Percentiles rank a stretch among this genome's conserved stretches.
phyloP scores from a whole-genome alignment of 345 rosid species.

The Rhodomyrtus tomentosa region DNA sequence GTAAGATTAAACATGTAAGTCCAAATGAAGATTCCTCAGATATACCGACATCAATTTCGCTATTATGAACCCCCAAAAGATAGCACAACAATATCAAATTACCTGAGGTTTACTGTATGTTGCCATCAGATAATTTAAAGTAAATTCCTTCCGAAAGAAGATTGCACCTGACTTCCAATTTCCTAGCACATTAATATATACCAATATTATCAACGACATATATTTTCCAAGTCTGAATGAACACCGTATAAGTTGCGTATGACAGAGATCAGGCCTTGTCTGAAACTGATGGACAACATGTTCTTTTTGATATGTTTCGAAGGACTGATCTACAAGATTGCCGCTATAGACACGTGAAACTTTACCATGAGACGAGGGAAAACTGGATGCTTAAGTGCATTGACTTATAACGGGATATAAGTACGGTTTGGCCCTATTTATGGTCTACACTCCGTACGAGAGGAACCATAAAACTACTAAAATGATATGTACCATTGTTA shows the following conservation, averaged over 20 bases:
- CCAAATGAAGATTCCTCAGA: neutral
- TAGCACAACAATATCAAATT: neutral
- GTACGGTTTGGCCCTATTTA: neutral
- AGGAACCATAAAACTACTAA: neutral
- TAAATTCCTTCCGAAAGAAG: conserved; percentile 38
- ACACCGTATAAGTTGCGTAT: neutral
- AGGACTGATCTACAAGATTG: neutral
- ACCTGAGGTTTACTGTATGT: conserved; percentile 75
- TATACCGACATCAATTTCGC: neutral
- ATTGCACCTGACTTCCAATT: conserved; percentile 47
- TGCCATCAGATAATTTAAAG: conserved; percentile 58
- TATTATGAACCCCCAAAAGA: neutral
- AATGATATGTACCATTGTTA: conserved; percentile 14
- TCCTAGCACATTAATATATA: conserved; percentile 13
- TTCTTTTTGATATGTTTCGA: neutral
- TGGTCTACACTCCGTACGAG: neutral
- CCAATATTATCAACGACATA: neutral
- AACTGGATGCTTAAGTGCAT: neutral
- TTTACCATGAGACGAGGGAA: neutral
- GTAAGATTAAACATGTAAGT: neutral
- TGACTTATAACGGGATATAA: neutral
- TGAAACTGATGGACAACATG: neutral
- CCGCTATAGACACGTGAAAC: neutral
- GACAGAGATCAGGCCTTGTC: neutral
- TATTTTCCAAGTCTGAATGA: neutral